Percentiles rank a stretch among this genome's conserved stretches.
These are phyloP conservation scores for Cordyceps farinosa DNA, from an alignment of 2,329 filamentous ascomycete genomes.

Conservation along the genomic window DNA sequence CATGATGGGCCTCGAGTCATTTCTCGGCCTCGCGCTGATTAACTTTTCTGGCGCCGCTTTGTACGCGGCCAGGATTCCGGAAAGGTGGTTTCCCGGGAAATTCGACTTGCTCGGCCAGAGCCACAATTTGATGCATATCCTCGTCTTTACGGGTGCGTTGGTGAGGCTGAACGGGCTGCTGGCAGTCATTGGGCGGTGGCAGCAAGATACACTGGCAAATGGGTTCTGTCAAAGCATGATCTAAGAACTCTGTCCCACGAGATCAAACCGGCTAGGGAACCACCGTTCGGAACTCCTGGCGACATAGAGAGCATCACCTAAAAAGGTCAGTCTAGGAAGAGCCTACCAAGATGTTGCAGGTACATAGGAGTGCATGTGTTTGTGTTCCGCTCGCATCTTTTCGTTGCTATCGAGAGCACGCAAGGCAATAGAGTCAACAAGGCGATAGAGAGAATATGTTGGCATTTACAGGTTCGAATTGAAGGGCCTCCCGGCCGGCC, in stretches of 20 bases:
- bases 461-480: no score
- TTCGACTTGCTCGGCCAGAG: slow-evolving; percentile 28
- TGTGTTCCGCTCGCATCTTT: no score
- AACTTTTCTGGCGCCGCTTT: slow-evolving; percentile 28
- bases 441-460: no score
- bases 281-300: no score
- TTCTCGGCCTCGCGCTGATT: slow-evolving; percentile 27
- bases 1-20: slow-evolving; percentile 26
- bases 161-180: slow-evolving; percentile 22
- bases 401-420: no score
- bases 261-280: no score
- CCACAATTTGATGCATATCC: slow-evolving; percentile 28
- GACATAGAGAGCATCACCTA: no score
- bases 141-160: slow-evolving; percentile 24
- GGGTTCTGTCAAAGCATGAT: neutral
- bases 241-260: neutral
- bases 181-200: slow-evolving; percentile 16
- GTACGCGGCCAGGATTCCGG: slow-evolving; percentile 28
- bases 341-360: no score
- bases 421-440: no score
- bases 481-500: no score
- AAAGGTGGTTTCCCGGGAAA: slow-evolving; percentile 28
- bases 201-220: slow-evolving; percentile 8
- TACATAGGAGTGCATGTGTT: no score
- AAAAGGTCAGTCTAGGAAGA: no score